Base-by-base conservation (phyloP, 129 eudicot genomes). In the Flaveria sonorensis region DNA sequence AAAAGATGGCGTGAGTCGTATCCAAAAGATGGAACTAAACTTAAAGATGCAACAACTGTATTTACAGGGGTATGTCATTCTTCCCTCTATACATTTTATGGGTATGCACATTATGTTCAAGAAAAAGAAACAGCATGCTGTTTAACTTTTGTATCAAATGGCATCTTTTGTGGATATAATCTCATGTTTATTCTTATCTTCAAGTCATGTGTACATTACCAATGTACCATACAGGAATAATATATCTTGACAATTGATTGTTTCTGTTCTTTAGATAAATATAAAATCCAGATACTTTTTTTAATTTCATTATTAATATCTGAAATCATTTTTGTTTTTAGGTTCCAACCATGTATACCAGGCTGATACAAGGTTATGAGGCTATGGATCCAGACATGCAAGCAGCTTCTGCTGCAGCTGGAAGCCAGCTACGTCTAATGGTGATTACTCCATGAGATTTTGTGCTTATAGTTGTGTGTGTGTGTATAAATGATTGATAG, bases 311-410 rank as follows among this genome's bases (percentile, higher is more conserved):
- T 48, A 14, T 40, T 11, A 19, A 75, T 62, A 68, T 74, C 72
- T 68, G 16, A 39, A 43, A 10, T 56, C 9, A 26, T 73, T 67
- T 18, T 67, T 51, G 26, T 57, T 36, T 84, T 60, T 82, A 94
- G 98, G 98, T 91, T 77, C 98, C 98, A 61, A 94, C 98, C 42
- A 91, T 94, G 91, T 94, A 94, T 72, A 85, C 98, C 20, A 86
- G 98, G 77, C 74, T 94, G 79, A 89, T 94, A 81, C 98, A 94
- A 94, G 98, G 98, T 69, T 94, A 94, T 78, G 98, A 89, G 85
- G 91, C 93, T 52, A 94, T 94, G 98, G 97, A 91, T 63, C 87
- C 93, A 20, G 97, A 91, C 60, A 43, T 81, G 67, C 96, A 89
- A 83, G 80, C 71, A 74, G 83, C 84, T 21, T 94, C 89, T 40